These are phyloP conservation scores for Colletotrichum navitas DNA, from an alignment of 2,329 filamentous ascomycete genomes.

Conservation along the genomic window DNA sequence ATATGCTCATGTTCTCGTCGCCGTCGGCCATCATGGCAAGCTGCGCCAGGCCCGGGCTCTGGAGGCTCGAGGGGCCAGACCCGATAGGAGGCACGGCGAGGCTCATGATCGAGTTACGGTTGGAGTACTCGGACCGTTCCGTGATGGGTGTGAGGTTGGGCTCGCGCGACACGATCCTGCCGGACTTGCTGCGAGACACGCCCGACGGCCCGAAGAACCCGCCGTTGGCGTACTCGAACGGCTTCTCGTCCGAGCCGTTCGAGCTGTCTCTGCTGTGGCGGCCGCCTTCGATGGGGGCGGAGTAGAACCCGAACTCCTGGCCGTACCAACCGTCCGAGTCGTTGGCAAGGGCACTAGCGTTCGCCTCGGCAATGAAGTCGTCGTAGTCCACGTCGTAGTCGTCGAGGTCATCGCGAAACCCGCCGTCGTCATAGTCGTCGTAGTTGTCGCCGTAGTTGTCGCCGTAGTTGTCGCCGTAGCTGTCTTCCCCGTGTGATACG, in stretches of 20 bases:
- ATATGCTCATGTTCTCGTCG: conserved; percentile 78
- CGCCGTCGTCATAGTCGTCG: conserved; percentile 67
- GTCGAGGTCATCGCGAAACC: conserved; percentile 60
- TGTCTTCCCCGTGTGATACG: conserved; percentile 42
- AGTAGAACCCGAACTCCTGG: conserved; percentile 96
- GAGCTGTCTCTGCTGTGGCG: conserved; percentile 61
- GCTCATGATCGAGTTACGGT: conserved; percentile 90
- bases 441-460: conserved; percentile 44
- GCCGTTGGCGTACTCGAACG: conserved; percentile 78
- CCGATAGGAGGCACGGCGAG: conserved; percentile 66
- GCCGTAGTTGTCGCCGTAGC: conserved; percentile 17
- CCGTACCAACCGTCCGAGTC: conserved; percentile 96
- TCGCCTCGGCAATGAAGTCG: conserved; percentile 92
- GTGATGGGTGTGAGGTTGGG: conserved; percentile 97
- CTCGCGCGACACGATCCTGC: conserved; percentile 80
- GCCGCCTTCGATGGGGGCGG: conserved; percentile 62
- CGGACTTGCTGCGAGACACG: conserved; percentile 77
- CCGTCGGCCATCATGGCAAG: conserved; percentile 74
- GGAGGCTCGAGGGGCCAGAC: conserved; percentile 64
- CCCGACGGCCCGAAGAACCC: conserved; percentile 89
- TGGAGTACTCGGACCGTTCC: conserved; percentile 95
- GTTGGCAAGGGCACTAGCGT: conserved; percentile 91
- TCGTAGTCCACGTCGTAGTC: conserved; percentile 84
- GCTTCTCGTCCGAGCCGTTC: conserved; percentile 48
- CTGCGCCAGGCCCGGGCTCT: conserved; percentile 82